Percentiles rank a stretch among this genome's conserved stretches.
Conservation (phyloP, 2,329 filamentous ascomycete genomes). For the Colletotrichum sp. region DNA sequence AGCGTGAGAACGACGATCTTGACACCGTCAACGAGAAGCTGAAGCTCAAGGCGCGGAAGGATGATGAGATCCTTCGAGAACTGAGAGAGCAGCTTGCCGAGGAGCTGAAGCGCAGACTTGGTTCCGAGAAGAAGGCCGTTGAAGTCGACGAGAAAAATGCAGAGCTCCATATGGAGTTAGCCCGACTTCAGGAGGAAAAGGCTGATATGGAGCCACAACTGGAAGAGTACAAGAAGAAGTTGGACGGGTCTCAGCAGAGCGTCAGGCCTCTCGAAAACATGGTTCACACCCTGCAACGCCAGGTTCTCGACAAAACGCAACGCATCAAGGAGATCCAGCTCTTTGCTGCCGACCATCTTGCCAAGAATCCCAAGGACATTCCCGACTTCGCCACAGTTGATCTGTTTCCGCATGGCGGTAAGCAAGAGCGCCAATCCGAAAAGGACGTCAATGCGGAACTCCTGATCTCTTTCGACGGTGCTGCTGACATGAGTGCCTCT, state of each 20-base stretch:
- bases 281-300: neutral
- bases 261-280: neutral
- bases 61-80: neutral
- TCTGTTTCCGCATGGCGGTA: neutral
- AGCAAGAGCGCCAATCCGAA: neutral
- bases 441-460: neutral
- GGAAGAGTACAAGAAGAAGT: neutral
- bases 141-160: neutral
- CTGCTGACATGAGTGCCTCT: neutral
- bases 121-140: neutral
- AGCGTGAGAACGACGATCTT: neutral
- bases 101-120: neutral
- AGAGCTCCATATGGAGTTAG: neutral
- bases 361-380: neutral
- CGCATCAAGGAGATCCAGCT: neutral
- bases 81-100: neutral
- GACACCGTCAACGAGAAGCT: neutral
- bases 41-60: neutral
- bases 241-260: neutral
- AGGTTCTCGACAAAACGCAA: neutral
- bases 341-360: neutral
- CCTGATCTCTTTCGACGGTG: neutral
- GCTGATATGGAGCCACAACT: neutral
- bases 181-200: neutral
- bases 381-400: neutral